Conservation (phyloP, 192 early-diverging fungal genomes). For the Podila clonocystis region DNA sequence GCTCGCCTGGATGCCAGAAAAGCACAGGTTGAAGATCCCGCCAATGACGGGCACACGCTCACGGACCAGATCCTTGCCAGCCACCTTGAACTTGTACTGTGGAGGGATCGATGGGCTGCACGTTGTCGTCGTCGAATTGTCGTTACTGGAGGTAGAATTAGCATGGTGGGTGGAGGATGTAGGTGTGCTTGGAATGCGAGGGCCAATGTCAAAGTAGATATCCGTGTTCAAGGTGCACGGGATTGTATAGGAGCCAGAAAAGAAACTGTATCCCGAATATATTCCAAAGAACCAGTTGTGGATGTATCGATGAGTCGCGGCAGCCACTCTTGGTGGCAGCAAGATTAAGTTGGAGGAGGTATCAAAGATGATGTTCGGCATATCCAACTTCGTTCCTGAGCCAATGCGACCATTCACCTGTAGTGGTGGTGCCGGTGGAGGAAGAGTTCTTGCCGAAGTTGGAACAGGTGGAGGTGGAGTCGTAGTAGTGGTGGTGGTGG, state of each 20-base stretch:
- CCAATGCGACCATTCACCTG: neutral
- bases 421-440: neutral
- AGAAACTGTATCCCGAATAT: constrained; percentile 26
- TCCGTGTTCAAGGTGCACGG: constrained; percentile 10
- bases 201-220: constrained; percentile 18
- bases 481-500: neutral
- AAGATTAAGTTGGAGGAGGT: constrained; percentile 27
- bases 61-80: constrained; percentile 18
- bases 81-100: constrained; percentile 11
- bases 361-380: constrained; percentile 17
- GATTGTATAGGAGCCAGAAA: constrained; percentile 12
- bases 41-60: constrained; percentile 8
- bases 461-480: neutral
- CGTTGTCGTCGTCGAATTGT: neutral
- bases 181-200: neutral
- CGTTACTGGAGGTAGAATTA: neutral
- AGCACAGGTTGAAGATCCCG: constrained; percentile 8
- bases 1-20: constrained; percentile 24
- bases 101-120: neutral
- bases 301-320: constrained; percentile 7
- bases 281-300: constrained; percentile 28
- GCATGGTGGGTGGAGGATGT: neutral
- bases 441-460: neutral
- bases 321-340: constrained; percentile 17
- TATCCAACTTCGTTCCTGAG: neutral